phyloP scores from a whole-genome alignment of 805 yeast species.

The Torulaspora microellipsoides region DNA sequence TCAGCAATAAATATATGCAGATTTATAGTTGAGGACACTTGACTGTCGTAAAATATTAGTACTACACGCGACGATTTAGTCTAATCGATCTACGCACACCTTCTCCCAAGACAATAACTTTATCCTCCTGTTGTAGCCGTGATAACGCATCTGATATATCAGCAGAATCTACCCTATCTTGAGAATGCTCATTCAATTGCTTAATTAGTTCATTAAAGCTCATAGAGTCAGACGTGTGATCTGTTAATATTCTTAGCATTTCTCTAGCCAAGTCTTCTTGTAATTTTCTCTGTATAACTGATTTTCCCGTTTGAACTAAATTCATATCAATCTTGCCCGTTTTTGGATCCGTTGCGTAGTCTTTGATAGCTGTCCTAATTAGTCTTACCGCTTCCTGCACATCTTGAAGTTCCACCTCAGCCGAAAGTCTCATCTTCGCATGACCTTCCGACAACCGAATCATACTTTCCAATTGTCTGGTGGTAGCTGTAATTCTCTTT shows the following conservation, averaged over 20 bases:
- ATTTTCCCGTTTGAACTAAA: conserved; percentile 91
- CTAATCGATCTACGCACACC: conserved; percentile 61
- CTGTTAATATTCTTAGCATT: conserved; percentile 51
- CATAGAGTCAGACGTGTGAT: conserved; percentile 44
- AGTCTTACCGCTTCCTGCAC: conserved; percentile 91
- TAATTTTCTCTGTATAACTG: conserved; percentile 75
- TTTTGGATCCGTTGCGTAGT: conserved; percentile 95
- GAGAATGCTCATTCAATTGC: conserved; percentile 55
- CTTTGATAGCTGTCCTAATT: conserved; percentile 90
- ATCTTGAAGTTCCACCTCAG: conserved; percentile 67
- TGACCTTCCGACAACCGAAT: conserved; percentile 93
- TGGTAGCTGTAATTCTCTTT: conserved; percentile 93
- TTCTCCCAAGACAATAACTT: conserved; percentile 64
- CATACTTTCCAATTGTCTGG: conserved; percentile 95
- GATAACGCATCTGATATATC: conserved; percentile 67
- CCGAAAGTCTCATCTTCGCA: conserved; percentile 87
- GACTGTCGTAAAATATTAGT: background rate
- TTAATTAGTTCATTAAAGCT: conserved; percentile 55
- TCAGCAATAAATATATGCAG: too few relatives aligned
- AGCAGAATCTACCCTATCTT: conserved; percentile 59
- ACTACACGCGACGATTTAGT: conserved; percentile 30
- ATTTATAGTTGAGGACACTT: too few relatives aligned
- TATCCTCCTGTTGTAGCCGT: conserved; percentile 67
- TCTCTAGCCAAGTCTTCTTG: conserved; percentile 69
- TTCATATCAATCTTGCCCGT: conserved; percentile 98